Percentiles rank a stretch among this genome's conserved stretches.
These are phyloP conservation scores for Mucor mucedo DNA, from an alignment of 371 early-diverging fungal genomes.

Conservation along the genomic window DNA sequence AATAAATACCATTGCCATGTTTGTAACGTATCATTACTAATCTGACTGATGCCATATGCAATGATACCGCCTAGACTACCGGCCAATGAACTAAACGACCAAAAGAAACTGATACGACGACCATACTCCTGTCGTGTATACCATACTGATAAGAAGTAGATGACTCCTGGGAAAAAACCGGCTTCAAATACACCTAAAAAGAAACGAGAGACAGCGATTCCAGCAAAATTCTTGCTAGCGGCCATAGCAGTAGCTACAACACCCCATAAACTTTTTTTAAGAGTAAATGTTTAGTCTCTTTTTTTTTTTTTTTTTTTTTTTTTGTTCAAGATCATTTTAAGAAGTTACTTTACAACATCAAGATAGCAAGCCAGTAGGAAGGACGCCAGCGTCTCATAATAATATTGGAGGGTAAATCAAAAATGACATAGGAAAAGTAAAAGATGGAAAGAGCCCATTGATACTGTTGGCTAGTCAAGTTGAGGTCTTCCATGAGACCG, in stretches of 20 bases:
- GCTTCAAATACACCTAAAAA: slow-evolving; percentile 35
- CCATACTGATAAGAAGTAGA: slow-evolving; percentile 47
- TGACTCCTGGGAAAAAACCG: slow-evolving; percentile 33
- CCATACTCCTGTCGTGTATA: slow-evolving; percentile 51
- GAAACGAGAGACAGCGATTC: slow-evolving; percentile 28
- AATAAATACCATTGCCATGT: slow-evolving; percentile 47
- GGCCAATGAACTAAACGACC: slow-evolving; percentile 49
- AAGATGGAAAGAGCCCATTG: slow-evolving; percentile 33
- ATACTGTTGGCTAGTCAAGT: slow-evolving; percentile 30
- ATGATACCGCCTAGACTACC: slow-evolving; percentile 52
- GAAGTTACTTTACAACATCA: slow-evolving; percentile 22
- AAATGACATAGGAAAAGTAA: slow-evolving; percentile 34
- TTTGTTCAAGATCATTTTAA: too few species aligned
- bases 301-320: background rate
- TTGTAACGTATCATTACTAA: slow-evolving; percentile 27
- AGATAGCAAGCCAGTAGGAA: slow-evolving; percentile 27
- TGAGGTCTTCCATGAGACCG: slow-evolving; percentile 37
- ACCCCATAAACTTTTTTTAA: slow-evolving; percentile 28
- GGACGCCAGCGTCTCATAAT: slow-evolving; percentile 36
- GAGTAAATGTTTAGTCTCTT: background rate
- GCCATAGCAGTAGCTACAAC: slow-evolving; percentile 34
- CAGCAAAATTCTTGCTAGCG: slow-evolving; percentile 30
- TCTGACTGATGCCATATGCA: slow-evolving; percentile 43
- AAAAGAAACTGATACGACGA: slow-evolving; percentile 45
- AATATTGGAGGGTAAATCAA: slow-evolving; percentile 38